Conservation (phyloP, 495 filamentous ascomycete genomes). For the Aspergillus conjunctus region DNA sequence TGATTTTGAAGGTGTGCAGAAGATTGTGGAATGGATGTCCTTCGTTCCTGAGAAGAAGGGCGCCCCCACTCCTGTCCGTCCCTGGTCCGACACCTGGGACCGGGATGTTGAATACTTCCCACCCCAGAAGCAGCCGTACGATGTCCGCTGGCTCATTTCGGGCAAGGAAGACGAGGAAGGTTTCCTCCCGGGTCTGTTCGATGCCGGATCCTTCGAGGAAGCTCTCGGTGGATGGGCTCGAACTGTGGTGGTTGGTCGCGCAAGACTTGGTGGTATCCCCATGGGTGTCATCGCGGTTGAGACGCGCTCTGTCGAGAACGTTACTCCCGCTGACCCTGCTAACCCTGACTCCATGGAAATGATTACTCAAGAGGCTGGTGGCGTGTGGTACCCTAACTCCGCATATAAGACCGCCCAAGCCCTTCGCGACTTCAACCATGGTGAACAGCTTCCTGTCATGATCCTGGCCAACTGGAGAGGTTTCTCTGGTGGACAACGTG, state of each 20-base stretch:
- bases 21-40: conserved; percentile 97
- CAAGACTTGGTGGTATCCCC: conserved; percentile 94
- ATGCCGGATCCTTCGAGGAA: conserved; percentile 95
- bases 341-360: conserved; percentile 98
- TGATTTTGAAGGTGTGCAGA: conserved; percentile 95
- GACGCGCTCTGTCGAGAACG: conserved; percentile 92
- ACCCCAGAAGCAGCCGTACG: conserved; percentile 85
- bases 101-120: conserved; percentile 86
- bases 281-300: conserved; percentile 99
- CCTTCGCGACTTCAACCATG: conserved; percentile 98
- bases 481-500: conserved; percentile 98
- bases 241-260: conserved; percentile 95
- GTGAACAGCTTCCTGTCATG: conserved; percentile 97
- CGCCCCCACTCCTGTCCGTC: conserved; percentile 82
- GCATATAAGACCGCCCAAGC: conserved; percentile 99
- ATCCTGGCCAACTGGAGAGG: conserved; percentile 99
- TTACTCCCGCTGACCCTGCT: conserved; percentile 96
- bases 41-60: conserved; percentile 94
- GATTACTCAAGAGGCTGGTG: conserved; percentile 89
- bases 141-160: conserved; percentile 88
- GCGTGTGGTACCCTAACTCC: conserved; percentile 99
- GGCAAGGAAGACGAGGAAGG: conserved; percentile 87
- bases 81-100: conserved; percentile 87
- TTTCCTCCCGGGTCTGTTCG: conserved; percentile 91
- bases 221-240: conserved; percentile 94